These are phyloP conservation scores for Papiliotrema fonsecae DNA, from an alignment of 1,284 basidiomycete genomes.

Conservation along the genomic window DNA sequence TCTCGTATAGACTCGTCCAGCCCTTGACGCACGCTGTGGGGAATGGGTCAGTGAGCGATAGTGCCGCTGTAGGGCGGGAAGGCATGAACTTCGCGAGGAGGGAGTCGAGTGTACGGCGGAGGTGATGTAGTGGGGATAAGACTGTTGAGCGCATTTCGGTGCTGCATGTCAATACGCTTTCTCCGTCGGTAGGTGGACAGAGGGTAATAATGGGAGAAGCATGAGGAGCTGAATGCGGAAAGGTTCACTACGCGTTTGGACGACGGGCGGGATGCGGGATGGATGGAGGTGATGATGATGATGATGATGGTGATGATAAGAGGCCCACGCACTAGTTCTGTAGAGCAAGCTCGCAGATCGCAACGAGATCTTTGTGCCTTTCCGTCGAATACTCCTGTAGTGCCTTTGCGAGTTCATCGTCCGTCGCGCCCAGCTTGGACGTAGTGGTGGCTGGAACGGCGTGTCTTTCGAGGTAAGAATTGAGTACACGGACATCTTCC, in stretches of 20 bases:
- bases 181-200: too few relatives aligned
- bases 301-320: neutral
- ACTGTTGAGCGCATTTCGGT: constrained; percentile 93
- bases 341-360: constrained; percentile 88
- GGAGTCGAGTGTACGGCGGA: constrained; percentile 73
- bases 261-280: too few relatives aligned
- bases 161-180: constrained; percentile 49
- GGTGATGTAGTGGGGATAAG: constrained; percentile 70
- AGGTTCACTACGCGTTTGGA: too few relatives aligned
- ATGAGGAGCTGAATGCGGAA: too few relatives aligned
- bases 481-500: constrained; percentile 90
- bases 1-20: constrained; percentile 91
- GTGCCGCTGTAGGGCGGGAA: constrained; percentile 52
- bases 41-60: constrained; percentile 42
- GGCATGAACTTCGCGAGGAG: constrained; percentile 60
- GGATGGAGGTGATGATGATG: neutral
- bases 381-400: constrained; percentile 71
- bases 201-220: too few relatives aligned
- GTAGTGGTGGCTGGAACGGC: constrained; percentile 53
- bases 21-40: constrained; percentile 55
- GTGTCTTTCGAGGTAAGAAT: constrained; percentile 66
- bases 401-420: constrained; percentile 58
- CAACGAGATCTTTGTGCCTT: constrained; percentile 79
- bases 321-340: constrained; percentile 77
- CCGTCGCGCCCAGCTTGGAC: constrained; percentile 35